Base-by-base conservation (phyloP, 2,329 filamentous ascomycete species). In the Apiospora kogelbergensis region DNA sequence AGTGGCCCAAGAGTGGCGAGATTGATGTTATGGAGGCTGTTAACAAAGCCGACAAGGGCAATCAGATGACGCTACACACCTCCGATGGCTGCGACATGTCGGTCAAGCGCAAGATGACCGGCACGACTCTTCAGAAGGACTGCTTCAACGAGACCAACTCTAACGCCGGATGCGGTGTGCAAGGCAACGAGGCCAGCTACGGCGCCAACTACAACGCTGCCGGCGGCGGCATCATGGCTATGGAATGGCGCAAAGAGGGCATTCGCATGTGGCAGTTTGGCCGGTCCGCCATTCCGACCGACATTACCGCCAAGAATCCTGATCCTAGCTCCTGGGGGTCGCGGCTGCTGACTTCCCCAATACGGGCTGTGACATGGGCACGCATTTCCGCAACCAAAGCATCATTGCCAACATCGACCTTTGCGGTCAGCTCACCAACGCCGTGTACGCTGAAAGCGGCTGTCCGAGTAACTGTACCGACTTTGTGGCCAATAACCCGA, bases 331-430 rank as follows among this genome's bases (percentile, higher is more conserved):
- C 81, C 2, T 93, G 91, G 86, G 90, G 20, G 82, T 79, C 2
- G 88, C 91, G 0, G 74, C 86, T 7, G 89, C 90, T 1, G 90
- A 92, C 70, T 91, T 91, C 76, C 90, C 90, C 17, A 84, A 81
- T 72, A 91, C 89, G 0, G 77, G 86, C 63, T 92, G 90, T 78
- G 80, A 89, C 69, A 87, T 91, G 65, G 77, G 78, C 6, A 81
- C 79, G 4, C 88, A 91, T 74, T 91, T 92, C 77, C 82, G 78
- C 67, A 92, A 91, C 74, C 85, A 90, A 76, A 89, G 87, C 72
- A 91, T 92, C 72, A 84, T 91, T 71, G 84, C 84, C 53, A 91
- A 92, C 73, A 91, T 91, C 71, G 87, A 90, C 76, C 78, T 92
- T 9, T 92, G 90, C 72, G 90, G 90, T 0, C 77, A 85, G 48